Conservation (phyloP, 495 filamentous ascomycete species). For the Aspergillus nidulans region DNA sequence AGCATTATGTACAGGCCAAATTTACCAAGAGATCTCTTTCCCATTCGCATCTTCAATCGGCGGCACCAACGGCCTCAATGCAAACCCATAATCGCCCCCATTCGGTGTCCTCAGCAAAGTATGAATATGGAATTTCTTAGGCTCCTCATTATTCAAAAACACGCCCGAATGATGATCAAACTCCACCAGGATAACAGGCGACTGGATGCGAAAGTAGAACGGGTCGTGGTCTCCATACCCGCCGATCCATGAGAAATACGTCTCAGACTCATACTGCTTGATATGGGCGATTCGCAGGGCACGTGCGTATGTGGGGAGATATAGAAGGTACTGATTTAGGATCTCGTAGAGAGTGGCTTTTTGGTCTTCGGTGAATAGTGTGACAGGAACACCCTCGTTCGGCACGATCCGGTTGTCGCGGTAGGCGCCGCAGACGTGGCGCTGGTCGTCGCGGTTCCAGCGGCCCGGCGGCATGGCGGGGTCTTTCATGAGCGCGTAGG, state of each 20-base stretch:
- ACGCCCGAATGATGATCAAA: conserved; percentile 80
- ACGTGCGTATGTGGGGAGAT: conserved; percentile 53
- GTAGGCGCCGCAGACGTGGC: conserved; percentile 69
- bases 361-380: conserved; percentile 40
- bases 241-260: conserved; percentile 74
- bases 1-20: neutral
- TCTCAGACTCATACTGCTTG: conserved; percentile 53
- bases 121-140: conserved; percentile 74
- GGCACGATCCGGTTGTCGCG: conserved; percentile 72
- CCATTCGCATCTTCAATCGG: conserved; percentile 34
- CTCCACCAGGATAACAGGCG: conserved; percentile 65
- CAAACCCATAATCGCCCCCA: conserved; percentile 67
- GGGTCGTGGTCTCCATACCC: conserved; percentile 59
- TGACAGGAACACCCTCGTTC: conserved; percentile 59
- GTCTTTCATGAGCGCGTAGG: conserved; percentile 54
- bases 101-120: conserved; percentile 68
- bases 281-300: conserved; percentile 49
- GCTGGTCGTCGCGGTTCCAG: conserved; percentile 72
- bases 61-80: conserved; percentile 41
- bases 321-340: conserved; percentile 57
- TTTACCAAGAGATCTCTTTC: conserved; percentile 40
- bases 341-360: conserved; percentile 52
- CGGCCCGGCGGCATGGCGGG: conserved; percentile 60
- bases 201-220: conserved; percentile 75
- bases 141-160: conserved; percentile 66